These are phyloP conservation scores for Silene vulgaris DNA, from an alignment of 179 eudicot species.

Conservation along the genomic window DNA sequence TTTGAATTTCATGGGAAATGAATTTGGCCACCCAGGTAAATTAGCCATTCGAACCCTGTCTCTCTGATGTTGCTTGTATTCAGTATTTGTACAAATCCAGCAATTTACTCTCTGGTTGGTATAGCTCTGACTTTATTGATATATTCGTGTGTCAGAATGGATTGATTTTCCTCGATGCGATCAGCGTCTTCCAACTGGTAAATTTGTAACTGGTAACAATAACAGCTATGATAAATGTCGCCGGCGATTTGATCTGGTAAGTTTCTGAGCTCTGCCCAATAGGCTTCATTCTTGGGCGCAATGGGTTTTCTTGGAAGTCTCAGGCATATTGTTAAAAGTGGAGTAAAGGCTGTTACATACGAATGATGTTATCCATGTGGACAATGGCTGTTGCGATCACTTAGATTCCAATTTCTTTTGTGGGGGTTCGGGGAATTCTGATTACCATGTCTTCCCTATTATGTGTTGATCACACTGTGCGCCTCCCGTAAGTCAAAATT, in stretches of 20 bases:
- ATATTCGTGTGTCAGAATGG: constrained; percentile 61
- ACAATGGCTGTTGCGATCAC: not conserved
- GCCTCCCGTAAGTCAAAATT: not conserved
- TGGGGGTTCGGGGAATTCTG: not conserved
- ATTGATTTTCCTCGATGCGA: constrained; percentile 93
- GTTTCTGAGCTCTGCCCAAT: constrained; percentile 15
- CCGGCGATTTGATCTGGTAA: constrained; percentile 93
- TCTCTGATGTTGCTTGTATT: not conserved
- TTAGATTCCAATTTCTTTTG: not conserved
- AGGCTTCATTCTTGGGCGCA: not conserved
- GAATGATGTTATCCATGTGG: not conserved
- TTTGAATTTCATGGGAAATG: constrained; percentile 98
- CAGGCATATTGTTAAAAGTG: too few species aligned
- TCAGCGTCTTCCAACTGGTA: constrained; percentile 75
- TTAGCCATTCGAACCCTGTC: not conserved
- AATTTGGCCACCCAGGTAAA: constrained; percentile 98
- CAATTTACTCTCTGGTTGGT: constrained; percentile 9
- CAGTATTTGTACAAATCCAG: not conserved
- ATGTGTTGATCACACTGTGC: not conserved
- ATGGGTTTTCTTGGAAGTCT: not conserved
- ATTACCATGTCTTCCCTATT: not conserved
- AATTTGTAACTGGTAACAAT: constrained; percentile 68
- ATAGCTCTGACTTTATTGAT: constrained; percentile 17
- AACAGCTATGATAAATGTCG: constrained; percentile 88
- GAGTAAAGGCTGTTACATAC: too few species aligned